A percentile compares a stretch with the other conserved stretches of the same genome.
phyloP scores from a whole-genome alignment of 2,329 filamentous ascomycete species.

The Remersonia thermophila region DNA sequence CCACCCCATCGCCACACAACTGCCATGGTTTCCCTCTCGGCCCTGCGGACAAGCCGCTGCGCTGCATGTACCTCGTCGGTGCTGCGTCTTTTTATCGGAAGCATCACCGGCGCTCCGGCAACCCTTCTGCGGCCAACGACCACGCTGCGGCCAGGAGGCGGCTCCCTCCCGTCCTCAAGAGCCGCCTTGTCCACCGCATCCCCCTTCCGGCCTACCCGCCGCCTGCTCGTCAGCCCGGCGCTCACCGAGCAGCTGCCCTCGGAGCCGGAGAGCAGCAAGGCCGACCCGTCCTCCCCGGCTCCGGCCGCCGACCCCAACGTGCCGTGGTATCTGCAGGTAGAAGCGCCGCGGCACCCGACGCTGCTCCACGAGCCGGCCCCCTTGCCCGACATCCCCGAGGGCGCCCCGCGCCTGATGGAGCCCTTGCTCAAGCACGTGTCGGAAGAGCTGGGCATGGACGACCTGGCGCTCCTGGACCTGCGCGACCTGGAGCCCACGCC shows the following conservation, averaged over 20 bases:
- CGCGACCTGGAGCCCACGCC: constrained; percentile 74
- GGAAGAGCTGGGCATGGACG: constrained; percentile 75
- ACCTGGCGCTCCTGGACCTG: constrained; percentile 69
- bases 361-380: constrained; percentile 33
- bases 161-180: constrained; percentile 1
- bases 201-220: constrained; percentile 10
- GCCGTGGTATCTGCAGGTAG: constrained; percentile 75
- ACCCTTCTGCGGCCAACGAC: neutral
- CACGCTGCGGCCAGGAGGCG: neutral
- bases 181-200: constrained; percentile 10
- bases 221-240: constrained; percentile 9
- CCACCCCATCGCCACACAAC: too few species aligned
- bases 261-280: constrained; percentile 4
- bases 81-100: constrained; percentile 16
- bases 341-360: constrained; percentile 41
- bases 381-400: constrained; percentile 46
- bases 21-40: constrained; percentile 18
- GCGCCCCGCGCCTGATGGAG: constrained; percentile 58
- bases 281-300: constrained; percentile 1
- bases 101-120: neutral
- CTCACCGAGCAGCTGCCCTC: constrained; percentile 15
- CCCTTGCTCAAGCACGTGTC: constrained; percentile 67
- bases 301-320: constrained; percentile 14
- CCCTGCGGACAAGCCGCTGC: constrained; percentile 18
- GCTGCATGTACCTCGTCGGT: constrained; percentile 17